Percentiles rank a stretch among this genome's conserved stretches.
Evolutionary conservation across 1,284 basidiomycete genomes (phyloP).

Genomic region (Ustilago sp.): DNA sequence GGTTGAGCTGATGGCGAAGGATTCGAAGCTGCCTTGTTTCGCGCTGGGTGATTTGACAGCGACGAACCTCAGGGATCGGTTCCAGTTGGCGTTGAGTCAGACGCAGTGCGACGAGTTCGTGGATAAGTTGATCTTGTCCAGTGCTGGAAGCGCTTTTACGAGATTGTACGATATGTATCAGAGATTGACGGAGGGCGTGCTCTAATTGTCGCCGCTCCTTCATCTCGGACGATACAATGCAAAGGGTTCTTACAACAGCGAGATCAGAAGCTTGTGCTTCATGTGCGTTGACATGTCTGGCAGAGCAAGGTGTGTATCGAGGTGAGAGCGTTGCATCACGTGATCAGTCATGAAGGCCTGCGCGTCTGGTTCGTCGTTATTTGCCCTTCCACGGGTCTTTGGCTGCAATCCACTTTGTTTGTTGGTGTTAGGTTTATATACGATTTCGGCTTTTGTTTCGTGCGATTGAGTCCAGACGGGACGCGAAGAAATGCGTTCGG

Average conservation of each 20-base stretch:
- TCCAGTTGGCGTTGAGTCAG: slow-evolving; percentile 90
- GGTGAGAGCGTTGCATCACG: neutral
- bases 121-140: slow-evolving; percentile 60
- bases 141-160: slow-evolving; percentile 66
- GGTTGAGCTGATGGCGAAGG: slow-evolving; percentile 97
- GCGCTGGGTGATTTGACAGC: slow-evolving; percentile 90
- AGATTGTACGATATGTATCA: slow-evolving; percentile 68
- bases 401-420: too few species aligned
- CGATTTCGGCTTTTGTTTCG: too few species aligned
- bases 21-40: slow-evolving; percentile 93
- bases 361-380: too few species aligned
- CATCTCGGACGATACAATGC: neutral
- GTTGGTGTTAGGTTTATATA: too few species aligned
- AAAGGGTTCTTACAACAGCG: neutral
- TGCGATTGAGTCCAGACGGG: too few species aligned
- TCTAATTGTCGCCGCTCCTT: slow-evolving; percentile 16
- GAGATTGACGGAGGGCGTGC: slow-evolving; percentile 60
- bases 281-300: neutral
- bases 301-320: neutral
- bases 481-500: neutral
- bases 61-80: slow-evolving; percentile 84
- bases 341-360: too few species aligned
- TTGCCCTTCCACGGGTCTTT: too few species aligned
- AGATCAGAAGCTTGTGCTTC: neutral
- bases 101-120: slow-evolving; percentile 88